Conservation (phyloP, 257 asterid species). For the Fraxinus anomala region DNA sequence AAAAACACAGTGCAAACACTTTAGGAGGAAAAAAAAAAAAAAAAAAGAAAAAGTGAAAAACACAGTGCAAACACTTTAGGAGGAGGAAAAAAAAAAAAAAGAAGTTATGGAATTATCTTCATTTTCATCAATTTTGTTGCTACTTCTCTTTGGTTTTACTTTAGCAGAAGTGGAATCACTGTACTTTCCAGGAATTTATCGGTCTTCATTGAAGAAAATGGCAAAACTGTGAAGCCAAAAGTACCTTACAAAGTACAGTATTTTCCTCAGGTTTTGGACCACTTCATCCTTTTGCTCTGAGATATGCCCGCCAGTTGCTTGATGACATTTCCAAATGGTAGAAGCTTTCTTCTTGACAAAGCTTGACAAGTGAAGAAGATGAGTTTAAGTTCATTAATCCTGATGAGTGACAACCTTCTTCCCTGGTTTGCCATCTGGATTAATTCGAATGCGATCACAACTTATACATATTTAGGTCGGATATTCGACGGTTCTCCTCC, state of each 20-base stretch:
- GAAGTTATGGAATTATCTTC: conserved; percentile 30
- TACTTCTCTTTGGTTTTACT: conserved; percentile 30
- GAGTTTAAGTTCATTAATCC: too few species aligned
- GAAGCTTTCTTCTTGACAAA: too few species aligned
- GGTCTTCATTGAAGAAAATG: conserved; percentile 46
- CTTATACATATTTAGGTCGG: too few species aligned
- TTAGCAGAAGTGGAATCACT: conserved; percentile 34
- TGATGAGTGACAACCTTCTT: too few species aligned
- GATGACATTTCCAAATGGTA: too few species aligned
- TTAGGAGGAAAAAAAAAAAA: background rate
- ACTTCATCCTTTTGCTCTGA: conserved; percentile 36
- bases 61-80: conserved; percentile 10
- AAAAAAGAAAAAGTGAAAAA: background rate
- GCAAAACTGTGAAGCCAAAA: conserved; percentile 36
- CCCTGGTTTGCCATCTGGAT: too few species aligned
- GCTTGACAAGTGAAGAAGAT: too few species aligned
- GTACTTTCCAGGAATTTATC: conserved; percentile 50
- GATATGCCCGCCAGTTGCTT: too few species aligned
- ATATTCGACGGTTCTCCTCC: too few species aligned
- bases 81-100: background rate
- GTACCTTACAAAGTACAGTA: conserved; percentile 53
- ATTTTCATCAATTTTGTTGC: conserved; percentile 32
- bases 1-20: conserved; percentile 4
- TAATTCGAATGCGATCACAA: too few species aligned
- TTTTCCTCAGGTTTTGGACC: conserved; percentile 73